These are phyloP conservation scores for Raddia guianensis DNA, from an alignment of 176 grass and related monocot genomes.

Conservation along the genomic window DNA sequence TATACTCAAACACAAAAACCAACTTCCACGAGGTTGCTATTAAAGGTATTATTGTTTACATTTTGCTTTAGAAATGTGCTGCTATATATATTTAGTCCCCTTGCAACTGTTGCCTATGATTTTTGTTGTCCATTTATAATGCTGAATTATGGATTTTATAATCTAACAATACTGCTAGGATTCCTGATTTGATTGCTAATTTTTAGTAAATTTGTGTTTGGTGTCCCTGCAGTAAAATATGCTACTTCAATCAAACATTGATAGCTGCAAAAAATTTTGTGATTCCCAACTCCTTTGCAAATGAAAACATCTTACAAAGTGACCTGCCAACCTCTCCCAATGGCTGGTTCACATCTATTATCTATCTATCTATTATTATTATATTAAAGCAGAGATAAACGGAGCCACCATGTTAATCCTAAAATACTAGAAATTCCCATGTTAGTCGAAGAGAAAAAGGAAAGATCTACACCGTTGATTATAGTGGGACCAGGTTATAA, in stretches of 20 bases:
- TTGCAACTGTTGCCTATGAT: background rate
- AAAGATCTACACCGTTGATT: no score
- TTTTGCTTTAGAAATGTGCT: background rate
- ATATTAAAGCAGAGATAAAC: no score
- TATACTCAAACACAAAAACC: constrained; percentile 98
- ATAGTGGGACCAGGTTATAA: no score
- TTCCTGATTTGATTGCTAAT: background rate
- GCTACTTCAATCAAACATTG: background rate
- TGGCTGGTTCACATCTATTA: background rate
- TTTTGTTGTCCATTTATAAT: background rate
- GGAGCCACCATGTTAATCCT: no score
- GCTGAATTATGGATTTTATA: background rate
- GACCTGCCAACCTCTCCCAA: background rate
- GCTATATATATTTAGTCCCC: background rate
- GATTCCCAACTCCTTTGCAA: background rate
- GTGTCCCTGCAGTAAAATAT: background rate
- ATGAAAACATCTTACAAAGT: no score
- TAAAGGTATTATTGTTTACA: constrained; percentile 77
- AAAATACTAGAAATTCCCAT: no score
- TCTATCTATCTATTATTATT: no score
- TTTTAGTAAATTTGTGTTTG: background rate
- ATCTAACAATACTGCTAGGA: background rate
- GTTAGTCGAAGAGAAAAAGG: no score
- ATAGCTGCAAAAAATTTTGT: background rate
- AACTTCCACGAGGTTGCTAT: constrained; percentile 92